Evolutionary conservation across 2,329 filamentous ascomycete genomes (phyloP).

Genomic region (Claviceps sp.): DNA sequence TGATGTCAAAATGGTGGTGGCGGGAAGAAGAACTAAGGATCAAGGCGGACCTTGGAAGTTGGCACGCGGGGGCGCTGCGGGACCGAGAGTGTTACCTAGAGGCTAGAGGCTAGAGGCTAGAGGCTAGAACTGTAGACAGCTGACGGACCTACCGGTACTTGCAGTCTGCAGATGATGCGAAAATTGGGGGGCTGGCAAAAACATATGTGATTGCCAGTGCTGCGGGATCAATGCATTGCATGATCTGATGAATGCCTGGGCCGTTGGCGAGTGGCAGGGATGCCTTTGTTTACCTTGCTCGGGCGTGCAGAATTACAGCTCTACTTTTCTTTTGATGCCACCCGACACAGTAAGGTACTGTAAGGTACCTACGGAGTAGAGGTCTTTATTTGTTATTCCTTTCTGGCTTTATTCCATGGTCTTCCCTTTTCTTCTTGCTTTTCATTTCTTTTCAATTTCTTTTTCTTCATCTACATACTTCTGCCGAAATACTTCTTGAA

Average conservation of each 20-base stretch:
- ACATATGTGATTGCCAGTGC: not conserved
- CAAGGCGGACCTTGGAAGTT: not conserved
- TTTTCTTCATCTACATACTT: too few relatives aligned
- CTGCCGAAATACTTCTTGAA: not conserved
- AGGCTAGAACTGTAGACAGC: not conserved
- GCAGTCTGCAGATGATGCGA: not conserved
- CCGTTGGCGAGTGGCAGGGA: not conserved
- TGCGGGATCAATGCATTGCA: not conserved
- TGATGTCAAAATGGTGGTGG: constrained; percentile 21
- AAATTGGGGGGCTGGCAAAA: constrained; percentile 3
- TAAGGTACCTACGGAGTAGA: too few relatives aligned
- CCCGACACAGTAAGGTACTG: too few relatives aligned
- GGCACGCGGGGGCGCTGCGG: not conserved
- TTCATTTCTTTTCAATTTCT: not conserved
- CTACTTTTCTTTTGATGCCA: too few relatives aligned
- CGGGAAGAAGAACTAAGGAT: constrained; percentile 9
- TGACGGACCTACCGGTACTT: not conserved
- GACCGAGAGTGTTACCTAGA: not conserved
- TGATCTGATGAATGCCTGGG: not conserved
- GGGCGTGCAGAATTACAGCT: too few relatives aligned
- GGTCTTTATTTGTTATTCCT: too few relatives aligned
- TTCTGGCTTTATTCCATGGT: too few relatives aligned
- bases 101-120: not conserved
- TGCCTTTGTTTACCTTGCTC: not conserved
- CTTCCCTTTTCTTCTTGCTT: too few relatives aligned